These are phyloP conservation scores for Thalassiosira profunda DNA, from an alignment of 108 stramenopile species.

Conservation along the genomic window DNA sequence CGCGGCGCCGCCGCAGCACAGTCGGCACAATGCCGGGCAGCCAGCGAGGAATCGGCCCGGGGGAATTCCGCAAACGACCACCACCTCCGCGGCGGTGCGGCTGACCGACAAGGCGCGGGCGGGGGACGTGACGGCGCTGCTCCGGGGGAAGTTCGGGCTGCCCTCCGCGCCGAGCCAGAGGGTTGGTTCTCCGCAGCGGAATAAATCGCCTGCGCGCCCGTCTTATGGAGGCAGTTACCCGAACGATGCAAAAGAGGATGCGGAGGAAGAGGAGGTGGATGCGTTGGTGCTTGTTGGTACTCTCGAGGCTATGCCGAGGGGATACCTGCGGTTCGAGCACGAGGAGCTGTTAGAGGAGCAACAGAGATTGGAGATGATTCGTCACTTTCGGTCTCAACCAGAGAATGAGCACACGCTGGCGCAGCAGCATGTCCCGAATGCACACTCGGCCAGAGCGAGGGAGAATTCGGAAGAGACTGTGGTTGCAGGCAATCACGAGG, in stretches of 20 bases:
- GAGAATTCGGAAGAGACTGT: too few species aligned
- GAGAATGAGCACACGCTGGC: not conserved
- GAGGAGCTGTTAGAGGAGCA: constrained; percentile 37
- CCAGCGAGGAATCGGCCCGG: constrained; percentile 11
- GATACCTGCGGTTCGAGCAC: constrained; percentile 51
- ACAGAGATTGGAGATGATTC: constrained; percentile 15
- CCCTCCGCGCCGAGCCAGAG: constrained; percentile 5
- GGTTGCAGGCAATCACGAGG: too few species aligned
- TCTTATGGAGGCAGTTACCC: too few species aligned
- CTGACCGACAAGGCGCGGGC: constrained; percentile 44
- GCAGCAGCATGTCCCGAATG: not conserved
- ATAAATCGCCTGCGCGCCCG: not conserved
- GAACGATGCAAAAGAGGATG: not conserved
- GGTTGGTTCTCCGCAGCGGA: not conserved
- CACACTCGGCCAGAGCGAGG: not conserved
- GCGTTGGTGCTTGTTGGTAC: constrained; percentile 53
- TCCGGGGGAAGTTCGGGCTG: constrained; percentile 52
- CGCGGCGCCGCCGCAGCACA: not conserved
- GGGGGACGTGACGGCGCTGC: constrained; percentile 44
- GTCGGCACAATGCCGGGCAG: not conserved
- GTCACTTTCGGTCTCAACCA: not conserved
- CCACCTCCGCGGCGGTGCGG: constrained; percentile 46
- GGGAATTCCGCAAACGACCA: constrained; percentile 16
- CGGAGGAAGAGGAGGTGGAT: constrained; percentile 15
- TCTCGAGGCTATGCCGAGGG: constrained; percentile 35